A percentile compares a stretch with the other conserved stretches of the same genome.
Evolutionary conservation across 805 yeast genomes (phyloP).

Genomic region (Middelhovenomyces tepae): DNA sequence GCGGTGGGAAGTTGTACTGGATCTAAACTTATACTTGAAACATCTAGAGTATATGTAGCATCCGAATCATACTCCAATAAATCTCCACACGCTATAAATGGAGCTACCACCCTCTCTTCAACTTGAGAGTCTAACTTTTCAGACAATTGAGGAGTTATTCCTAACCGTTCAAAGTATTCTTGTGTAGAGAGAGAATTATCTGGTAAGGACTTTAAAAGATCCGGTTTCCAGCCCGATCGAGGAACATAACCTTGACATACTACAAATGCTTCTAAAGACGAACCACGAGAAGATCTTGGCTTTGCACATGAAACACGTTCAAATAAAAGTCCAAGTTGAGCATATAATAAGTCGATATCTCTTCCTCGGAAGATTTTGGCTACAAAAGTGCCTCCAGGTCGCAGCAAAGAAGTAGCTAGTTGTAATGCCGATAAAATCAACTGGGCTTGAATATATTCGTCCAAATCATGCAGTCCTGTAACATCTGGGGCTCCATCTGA

Average conservation of each 20-base stretch:
- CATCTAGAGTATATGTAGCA: slow-evolving; percentile 65
- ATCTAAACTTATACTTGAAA: slow-evolving; percentile 47
- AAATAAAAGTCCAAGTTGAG: slow-evolving; percentile 83
- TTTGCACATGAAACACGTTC: slow-evolving; percentile 89
- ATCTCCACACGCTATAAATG: slow-evolving; percentile 95
- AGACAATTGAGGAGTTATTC: slow-evolving; percentile 34
- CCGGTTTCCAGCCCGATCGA: slow-evolving; percentile 74
- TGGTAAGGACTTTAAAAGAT: slow-evolving; percentile 10
- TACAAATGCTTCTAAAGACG: slow-evolving; percentile 87
- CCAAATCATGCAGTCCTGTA: slow-evolving; percentile 92
- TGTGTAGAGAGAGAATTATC: slow-evolving; percentile 48
- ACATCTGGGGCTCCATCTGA: slow-evolving; percentile 99
- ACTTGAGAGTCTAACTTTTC: slow-evolving; percentile 7
- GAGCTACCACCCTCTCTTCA: slow-evolving; percentile 73
- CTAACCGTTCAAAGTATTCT: slow-evolving; percentile 61
- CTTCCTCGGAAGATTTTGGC: slow-evolving; percentile 96
- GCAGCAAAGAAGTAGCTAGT: slow-evolving; percentile 77
- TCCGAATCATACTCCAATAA: slow-evolving; percentile 83
- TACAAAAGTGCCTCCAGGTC: slow-evolving; percentile 87
- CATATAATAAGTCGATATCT: slow-evolving; percentile 86
- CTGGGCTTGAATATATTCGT: slow-evolving; percentile 95
- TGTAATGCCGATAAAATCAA: slow-evolving; percentile 85
- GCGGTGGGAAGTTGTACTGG: slow-evolving; percentile 96
- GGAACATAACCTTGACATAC: slow-evolving; percentile 88
- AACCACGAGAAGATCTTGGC: slow-evolving; percentile 91